Base-by-base conservation (phyloP, 345 rosid species). In the Salix arbutifolia region DNA sequence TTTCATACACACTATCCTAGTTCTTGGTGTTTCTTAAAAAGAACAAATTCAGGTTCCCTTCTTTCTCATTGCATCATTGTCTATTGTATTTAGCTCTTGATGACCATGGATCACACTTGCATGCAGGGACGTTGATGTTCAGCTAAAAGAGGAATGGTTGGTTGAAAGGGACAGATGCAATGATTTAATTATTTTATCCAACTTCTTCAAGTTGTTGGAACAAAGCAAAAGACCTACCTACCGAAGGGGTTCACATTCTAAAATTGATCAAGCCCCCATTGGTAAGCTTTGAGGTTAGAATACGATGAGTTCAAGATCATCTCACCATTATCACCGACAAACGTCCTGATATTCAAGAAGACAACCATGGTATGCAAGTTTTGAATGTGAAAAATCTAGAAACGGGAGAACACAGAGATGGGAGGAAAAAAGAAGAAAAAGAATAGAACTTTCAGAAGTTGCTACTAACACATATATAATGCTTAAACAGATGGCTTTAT, bases 81-180 rank as follows among this genome's bases (percentile, higher is more conserved):
- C 37, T 46, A 11, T 18, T 33, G 38, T 65, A 62, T 77, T 42
- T 53, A 28, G 79, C 30, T 75, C 19, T 77, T 44, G 11, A 69
- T 73, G 31, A 50, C 61, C 71, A 31, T 31, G 33, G 25, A 44
- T 78, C 52, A 17, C 30, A 30, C 72, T 35, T 13, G 48, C 60
- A 69, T 58, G 56, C 84, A 92, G 97, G 91, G 97, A 95, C 73
- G 85, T 91, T 75, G 84, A 85, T 65, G 88, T 95, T 81, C 80
- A 78, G 74, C 90, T 95, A 83, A 85, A 87, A 84, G 96, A 91
- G 76, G 91, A 93, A 71, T 91, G 93, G 96, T 82, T 95, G 72
- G 82, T 78, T 73, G 86, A 88, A 74, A 89, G 97, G 84, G 89
- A 91, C 33, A 48, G 84, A 52, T 25, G 86, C 81, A 86, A 89